Evolutionary conservation across 192 early-diverging fungal species (phyloP).

Genomic region (Spizellomyces punctatus): DNA sequence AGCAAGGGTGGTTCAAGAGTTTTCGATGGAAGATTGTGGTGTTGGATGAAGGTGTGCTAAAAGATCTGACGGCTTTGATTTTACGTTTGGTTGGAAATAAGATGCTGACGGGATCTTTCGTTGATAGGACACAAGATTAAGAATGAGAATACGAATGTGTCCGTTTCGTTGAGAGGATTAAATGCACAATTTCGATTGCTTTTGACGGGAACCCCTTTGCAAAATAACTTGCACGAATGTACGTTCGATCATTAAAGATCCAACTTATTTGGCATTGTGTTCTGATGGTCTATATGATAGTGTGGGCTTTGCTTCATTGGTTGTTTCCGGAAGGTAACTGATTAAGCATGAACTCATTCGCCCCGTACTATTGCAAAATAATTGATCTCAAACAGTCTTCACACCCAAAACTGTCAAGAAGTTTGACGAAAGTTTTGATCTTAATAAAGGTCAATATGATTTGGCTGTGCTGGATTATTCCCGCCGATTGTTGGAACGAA

Average conservation of each 20-base stretch:
- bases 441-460: slow-evolving; percentile 37
- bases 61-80: neutral
- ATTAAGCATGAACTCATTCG: neutral
- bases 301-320: slow-evolving; percentile 76
- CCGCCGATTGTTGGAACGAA: slow-evolving; percentile 38
- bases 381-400: slow-evolving; percentile 48
- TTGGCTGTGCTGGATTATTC: slow-evolving; percentile 25
- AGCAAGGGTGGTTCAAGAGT: slow-evolving; percentile 34
- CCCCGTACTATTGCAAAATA: neutral
- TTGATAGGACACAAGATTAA: slow-evolving; percentile 82
- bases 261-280: neutral
- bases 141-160: slow-evolving; percentile 87
- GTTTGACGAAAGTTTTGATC: slow-evolving; percentile 39
- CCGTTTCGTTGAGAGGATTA: slow-evolving; percentile 79
- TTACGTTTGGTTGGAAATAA: neutral
- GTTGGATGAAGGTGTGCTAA: slow-evolving; percentile 75
- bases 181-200: slow-evolving; percentile 81
- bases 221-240: slow-evolving; percentile 87
- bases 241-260: slow-evolving; percentile 5
- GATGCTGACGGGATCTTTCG: neutral
- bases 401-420: slow-evolving; percentile 26
- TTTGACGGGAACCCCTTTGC: slow-evolving; percentile 92
- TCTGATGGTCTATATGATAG: slow-evolving; percentile 13
- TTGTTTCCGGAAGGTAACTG: slow-evolving; percentile 57
- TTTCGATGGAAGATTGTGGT: slow-evolving; percentile 84